Evolutionary conservation across 441 rosid genomes (phyloP).

Genomic region (Gossypium laxum): DNA sequence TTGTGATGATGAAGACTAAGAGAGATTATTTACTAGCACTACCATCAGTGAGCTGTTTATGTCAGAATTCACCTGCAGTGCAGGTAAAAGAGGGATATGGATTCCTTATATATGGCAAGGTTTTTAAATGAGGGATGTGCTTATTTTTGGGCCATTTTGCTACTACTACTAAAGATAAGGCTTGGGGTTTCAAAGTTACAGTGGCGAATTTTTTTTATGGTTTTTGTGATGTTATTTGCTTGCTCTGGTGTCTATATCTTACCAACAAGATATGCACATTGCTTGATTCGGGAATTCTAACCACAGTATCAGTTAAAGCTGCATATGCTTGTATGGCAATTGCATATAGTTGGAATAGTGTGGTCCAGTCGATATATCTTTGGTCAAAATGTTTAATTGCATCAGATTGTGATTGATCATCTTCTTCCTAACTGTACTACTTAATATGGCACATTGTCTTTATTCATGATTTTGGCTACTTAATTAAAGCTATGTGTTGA

Average conservation of each 20-base stretch:
- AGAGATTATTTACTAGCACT: neutral
- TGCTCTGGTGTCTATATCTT: conserved; percentile 26
- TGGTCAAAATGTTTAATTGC: conserved; percentile 31
- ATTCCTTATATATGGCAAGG: conserved; percentile 37
- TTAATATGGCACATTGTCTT: conserved; percentile 21
- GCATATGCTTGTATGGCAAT: neutral
- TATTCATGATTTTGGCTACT: conserved; percentile 28
- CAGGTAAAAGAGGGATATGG: conserved; percentile 30
- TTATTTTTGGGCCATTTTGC: conserved; percentile 29
- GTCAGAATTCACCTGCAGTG: conserved; percentile 12
- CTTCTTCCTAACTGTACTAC: neutral
- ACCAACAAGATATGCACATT: conserved; percentile 31
- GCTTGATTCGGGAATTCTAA: conserved; percentile 43
- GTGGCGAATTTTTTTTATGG: neutral
- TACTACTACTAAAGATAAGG: conserved; percentile 22
- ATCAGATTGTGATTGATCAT: conserved; percentile 37
- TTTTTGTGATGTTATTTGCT: conserved; percentile 21
- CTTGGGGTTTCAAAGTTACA: conserved; percentile 32
- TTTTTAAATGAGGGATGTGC: conserved; percentile 18
- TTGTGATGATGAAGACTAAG: neutral
- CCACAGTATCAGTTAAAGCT: conserved; percentile 35
- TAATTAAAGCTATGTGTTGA: conserved; percentile 20
- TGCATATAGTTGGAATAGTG: conserved; percentile 20
- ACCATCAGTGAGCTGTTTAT: neutral
- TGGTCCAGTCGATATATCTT: conserved; percentile 24